A percentile compares a stretch with the other conserved stretches of the same genome.
Evolutionary conservation across 2,329 filamentous ascomycete species (phyloP).

Genomic region (Ceratocystis albifundus): DNA sequence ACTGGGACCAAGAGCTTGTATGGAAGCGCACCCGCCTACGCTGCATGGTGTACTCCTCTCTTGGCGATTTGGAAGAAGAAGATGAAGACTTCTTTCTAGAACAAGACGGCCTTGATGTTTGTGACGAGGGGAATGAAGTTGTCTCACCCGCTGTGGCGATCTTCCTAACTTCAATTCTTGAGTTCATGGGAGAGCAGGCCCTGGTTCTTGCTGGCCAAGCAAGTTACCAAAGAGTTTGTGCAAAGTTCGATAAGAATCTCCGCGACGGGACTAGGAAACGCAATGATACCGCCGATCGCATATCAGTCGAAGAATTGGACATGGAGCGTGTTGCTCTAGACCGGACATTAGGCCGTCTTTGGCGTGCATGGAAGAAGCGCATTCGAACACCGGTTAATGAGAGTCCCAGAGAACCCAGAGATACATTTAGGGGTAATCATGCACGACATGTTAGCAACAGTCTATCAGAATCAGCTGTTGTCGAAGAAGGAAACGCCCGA

Average conservation of each 20-base stretch:
- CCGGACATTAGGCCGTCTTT: constrained; percentile 73
- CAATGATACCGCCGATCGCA: constrained; percentile 46
- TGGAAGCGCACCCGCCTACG: constrained; percentile 89
- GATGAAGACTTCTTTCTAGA: constrained; percentile 86
- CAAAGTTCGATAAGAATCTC: constrained; percentile 48
- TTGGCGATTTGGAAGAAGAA: constrained; percentile 95
- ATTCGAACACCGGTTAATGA: constrained; percentile 48
- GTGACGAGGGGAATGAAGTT: constrained; percentile 50
- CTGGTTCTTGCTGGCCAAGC: constrained; percentile 79
- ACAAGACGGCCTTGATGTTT: constrained; percentile 58
- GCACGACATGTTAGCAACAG: not conserved
- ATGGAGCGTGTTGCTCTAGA: constrained; percentile 90
- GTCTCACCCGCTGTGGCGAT: constrained; percentile 89
- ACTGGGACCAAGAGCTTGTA: constrained; percentile 82
- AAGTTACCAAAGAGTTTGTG: constrained; percentile 56
- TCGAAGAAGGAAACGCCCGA: constrained; percentile 24
- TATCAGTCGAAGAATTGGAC: constrained; percentile 80
- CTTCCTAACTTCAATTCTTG: constrained; percentile 86
- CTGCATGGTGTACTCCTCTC: constrained; percentile 95
- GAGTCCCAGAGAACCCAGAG: constrained; percentile 37
- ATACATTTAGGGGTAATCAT: constrained; percentile 31
- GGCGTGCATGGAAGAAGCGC: constrained; percentile 91
- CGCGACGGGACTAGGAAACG: constrained; percentile 40
- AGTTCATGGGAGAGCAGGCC: constrained; percentile 86
- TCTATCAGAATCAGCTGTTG: constrained; percentile 6